Evolutionary conservation across 768 basidiomycete genomes (phyloP).

Genomic region (Trametes villosa): DNA sequence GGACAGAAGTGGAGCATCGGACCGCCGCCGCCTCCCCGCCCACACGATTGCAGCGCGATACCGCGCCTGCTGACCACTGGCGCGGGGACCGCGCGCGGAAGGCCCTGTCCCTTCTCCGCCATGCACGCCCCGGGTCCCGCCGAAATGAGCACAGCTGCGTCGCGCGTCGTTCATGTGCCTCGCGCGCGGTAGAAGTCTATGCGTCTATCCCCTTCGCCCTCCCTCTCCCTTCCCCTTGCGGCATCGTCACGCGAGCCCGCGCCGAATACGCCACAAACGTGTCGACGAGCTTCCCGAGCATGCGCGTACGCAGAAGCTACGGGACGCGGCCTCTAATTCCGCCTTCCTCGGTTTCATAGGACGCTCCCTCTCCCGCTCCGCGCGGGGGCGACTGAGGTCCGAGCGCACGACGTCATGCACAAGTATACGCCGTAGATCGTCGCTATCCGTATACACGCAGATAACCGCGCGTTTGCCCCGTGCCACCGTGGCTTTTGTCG

Average conservation of each 20-base stretch:
- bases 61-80: background rate
- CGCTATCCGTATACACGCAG: too few relatives aligned
- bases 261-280: too few relatives aligned
- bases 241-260: too few relatives aligned
- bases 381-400: too few relatives aligned
- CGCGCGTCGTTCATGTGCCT: background rate
- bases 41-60: too few relatives aligned
- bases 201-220: background rate
- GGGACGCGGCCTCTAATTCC: constrained; percentile 1
- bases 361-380: background rate
- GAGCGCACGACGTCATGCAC: too few relatives aligned
- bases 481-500: too few relatives aligned
- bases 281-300: background rate
- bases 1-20: background rate
- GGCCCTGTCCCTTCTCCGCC: background rate
- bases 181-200: constrained; percentile 3
- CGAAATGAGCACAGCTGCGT: background rate
- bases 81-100: background rate
- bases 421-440: too few relatives aligned
- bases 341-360: constrained; percentile 10
- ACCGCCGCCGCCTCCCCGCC: background rate
- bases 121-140: too few relatives aligned
- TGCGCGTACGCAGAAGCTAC: background rate
- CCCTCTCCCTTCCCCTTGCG: too few relatives aligned
- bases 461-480: too few relatives aligned